phyloP scores from a whole-genome alignment of 768 basidiomycete genomes.

The Fomitopsis pulvina region DNA sequence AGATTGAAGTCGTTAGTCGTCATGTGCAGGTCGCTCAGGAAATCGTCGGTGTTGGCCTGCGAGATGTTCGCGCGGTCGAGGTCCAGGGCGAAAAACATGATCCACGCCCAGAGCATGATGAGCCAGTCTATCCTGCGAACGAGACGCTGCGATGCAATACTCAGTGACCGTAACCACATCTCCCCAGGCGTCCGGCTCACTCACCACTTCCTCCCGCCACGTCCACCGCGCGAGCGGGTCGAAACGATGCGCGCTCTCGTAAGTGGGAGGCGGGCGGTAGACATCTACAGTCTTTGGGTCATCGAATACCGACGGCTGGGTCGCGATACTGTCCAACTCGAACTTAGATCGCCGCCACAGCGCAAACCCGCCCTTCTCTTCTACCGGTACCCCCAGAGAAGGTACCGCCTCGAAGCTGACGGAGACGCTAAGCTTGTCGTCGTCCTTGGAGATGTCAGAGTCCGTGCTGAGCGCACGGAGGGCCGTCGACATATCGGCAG shows the following conservation, averaged over 20 bases:
- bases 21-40: constrained; percentile 52
- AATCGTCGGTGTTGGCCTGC: constrained; percentile 65
- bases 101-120: constrained; percentile 53
- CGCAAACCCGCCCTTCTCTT: constrained; percentile 14
- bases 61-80: constrained; percentile 55
- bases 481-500: constrained; percentile 14
- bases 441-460: constrained; percentile 8
- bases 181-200: constrained; percentile 2
- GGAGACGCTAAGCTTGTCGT: constrained; percentile 14
- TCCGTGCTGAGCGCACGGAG: constrained; percentile 1
- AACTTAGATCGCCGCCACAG: constrained; percentile 27
- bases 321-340: constrained; percentile 48
- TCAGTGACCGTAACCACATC: not conserved
- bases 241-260: constrained; percentile 60
- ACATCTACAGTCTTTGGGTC: constrained; percentile 42
- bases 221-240: constrained; percentile 66
- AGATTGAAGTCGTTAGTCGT: constrained; percentile 61
- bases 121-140: constrained; percentile 54
- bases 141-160: constrained; percentile 29
- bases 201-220: constrained; percentile 56
- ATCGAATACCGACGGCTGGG: constrained; percentile 58
- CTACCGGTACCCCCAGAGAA: constrained; percentile 21
- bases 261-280: constrained; percentile 45
- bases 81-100: constrained; percentile 61
- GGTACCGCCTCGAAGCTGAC: constrained; percentile 14